Conservation (phyloP, 257 asterid species). For the Nicotiana tomentosiformis region DNA sequence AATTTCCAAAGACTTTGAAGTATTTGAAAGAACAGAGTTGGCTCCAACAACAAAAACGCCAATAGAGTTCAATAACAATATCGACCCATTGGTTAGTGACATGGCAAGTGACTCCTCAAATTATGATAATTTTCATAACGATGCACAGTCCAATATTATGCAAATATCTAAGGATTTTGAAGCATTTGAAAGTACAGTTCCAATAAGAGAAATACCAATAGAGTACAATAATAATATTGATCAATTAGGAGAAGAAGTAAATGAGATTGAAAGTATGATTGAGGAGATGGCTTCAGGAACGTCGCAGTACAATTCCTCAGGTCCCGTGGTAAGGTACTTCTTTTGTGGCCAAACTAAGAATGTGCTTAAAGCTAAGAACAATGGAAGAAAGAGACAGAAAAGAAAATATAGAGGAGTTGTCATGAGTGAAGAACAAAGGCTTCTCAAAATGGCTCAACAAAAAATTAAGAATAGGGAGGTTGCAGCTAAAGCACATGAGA, state of each 20-base stretch:
- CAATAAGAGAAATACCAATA: not conserved
- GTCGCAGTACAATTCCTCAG: not conserved
- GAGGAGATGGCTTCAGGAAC: not conserved
- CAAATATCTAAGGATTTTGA: slow-evolving; percentile 4
- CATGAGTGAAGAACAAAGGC: not conserved
- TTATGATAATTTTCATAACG: not conserved
- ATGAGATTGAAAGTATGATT: not conserved
- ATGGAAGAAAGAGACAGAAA: not conserved
- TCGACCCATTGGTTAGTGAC: too few relatives aligned
- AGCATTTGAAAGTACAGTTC: not conserved
- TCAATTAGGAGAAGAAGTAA: not conserved
- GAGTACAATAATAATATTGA: not conserved
- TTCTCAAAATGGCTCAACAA: not conserved
- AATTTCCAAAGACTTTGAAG: not conserved
- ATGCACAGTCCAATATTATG: not conserved
- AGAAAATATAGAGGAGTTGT: slow-evolving; percentile 13
- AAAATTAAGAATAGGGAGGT: slow-evolving; percentile 7
- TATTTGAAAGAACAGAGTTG: not conserved
- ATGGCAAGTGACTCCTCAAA: not conserved
- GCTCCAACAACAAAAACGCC: not conserved
- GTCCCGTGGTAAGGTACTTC: slow-evolving; percentile 8
- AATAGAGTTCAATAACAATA: not conserved
- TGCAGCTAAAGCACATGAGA: slow-evolving; percentile 14
- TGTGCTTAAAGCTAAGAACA: not conserved
- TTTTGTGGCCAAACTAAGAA: slow-evolving; percentile 4